These are phyloP conservation scores for Pythium dissimile DNA, from an alignment of 352 stramenopile species.

Conservation along the genomic window DNA sequence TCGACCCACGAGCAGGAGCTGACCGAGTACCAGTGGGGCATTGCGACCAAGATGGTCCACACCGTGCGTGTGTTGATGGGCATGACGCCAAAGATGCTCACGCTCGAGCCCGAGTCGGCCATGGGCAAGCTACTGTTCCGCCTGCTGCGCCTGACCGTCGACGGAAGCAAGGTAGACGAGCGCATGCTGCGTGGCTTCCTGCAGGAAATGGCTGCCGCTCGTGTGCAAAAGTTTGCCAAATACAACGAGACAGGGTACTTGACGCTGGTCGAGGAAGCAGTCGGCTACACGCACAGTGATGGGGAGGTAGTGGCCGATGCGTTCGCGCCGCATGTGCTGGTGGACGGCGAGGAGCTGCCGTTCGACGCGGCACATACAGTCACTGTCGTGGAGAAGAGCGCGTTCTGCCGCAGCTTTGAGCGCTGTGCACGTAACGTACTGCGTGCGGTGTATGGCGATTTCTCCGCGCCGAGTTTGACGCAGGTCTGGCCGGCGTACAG, in stretches of 20 bases:
- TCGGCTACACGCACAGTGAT: slow-evolving; percentile 41
- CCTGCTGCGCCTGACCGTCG: slow-evolving; percentile 31
- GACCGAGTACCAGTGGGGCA: slow-evolving; percentile 46
- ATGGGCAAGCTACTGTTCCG: slow-evolving; percentile 59
- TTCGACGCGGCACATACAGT: slow-evolving; percentile 7
- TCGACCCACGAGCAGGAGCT: slow-evolving; percentile 25
- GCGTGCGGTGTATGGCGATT: slow-evolving; percentile 4
- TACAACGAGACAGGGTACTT: slow-evolving; percentile 45
- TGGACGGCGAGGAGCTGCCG: slow-evolving; percentile 7
- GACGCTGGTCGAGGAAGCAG: slow-evolving; percentile 39
- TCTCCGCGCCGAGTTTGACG: slow-evolving; percentile 4
- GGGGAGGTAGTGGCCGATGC: slow-evolving; percentile 17
- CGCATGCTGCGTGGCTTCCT: slow-evolving; percentile 27
- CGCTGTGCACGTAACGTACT: slow-evolving; percentile 12
- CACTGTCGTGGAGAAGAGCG: neutral
- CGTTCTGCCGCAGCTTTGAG: slow-evolving; percentile 5
- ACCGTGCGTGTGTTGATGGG: slow-evolving; percentile 47
- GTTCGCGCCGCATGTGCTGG: slow-evolving; percentile 7
- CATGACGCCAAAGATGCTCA: slow-evolving; percentile 13
- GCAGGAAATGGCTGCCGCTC: slow-evolving; percentile 47
- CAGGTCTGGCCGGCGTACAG: slow-evolving; percentile 47
- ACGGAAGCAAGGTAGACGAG: neutral
- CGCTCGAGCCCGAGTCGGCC: slow-evolving; percentile 36
- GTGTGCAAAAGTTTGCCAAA: slow-evolving; percentile 52
- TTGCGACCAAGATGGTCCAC: slow-evolving; percentile 50